Conservation (phyloP, 148 eudicot species). For the Rhododendron williamsianum region DNA sequence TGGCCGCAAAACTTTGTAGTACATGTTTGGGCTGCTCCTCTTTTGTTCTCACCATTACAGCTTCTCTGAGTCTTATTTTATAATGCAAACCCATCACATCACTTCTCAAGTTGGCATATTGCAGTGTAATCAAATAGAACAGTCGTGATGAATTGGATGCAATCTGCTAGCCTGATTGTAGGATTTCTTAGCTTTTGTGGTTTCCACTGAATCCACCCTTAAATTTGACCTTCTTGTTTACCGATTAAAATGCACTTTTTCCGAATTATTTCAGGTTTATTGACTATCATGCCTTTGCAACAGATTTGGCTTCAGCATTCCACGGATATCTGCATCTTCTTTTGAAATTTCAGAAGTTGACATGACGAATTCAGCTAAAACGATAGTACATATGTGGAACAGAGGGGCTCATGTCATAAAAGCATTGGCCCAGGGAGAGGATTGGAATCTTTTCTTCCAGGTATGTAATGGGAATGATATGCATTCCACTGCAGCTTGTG, state of each 20-base stretch:
- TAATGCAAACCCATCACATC: not conserved
- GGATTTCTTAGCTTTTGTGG: not conserved
- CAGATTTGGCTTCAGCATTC: constrained; percentile 43
- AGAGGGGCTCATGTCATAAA: constrained; percentile 30
- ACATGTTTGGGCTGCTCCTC: not conserved
- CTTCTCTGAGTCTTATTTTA: not conserved
- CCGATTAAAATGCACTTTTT: not conserved
- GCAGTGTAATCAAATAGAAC: not conserved
- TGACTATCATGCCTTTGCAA: constrained; percentile 27
- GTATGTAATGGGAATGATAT: constrained; percentile 25
- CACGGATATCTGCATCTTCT: constrained; percentile 40
- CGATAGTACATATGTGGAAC: constrained; percentile 46
- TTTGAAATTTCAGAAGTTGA: constrained; percentile 61
- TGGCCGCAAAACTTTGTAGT: not conserved
- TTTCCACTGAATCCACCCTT: constrained; percentile 2
- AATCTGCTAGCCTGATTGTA: not conserved
- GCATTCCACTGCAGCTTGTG: not conserved
- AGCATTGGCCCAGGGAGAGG: constrained; percentile 65
- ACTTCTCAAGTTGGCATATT: not conserved
- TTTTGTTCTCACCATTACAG: not conserved
- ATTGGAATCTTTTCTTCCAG: constrained; percentile 73
- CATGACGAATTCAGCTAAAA: constrained; percentile 30
- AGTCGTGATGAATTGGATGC: not conserved
- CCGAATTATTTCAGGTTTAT: constrained; percentile 15
- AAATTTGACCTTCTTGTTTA: not conserved